These are phyloP conservation scores for Populus tomentosa DNA, from an alignment of 441 rosid species.

Conservation along the genomic window DNA sequence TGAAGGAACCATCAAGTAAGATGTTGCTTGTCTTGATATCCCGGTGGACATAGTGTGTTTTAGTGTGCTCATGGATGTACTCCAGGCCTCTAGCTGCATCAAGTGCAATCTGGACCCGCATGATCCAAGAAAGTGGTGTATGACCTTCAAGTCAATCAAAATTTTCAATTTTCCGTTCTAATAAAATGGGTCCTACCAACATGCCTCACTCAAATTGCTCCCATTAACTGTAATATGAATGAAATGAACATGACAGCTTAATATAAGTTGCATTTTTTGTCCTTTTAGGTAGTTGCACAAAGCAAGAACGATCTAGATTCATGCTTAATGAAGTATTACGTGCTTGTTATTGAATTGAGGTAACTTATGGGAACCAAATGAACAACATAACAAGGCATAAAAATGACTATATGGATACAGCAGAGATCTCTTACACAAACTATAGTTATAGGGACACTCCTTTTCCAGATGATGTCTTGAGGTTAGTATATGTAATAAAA, in stretches of 20 bases:
- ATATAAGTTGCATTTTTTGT: not conserved
- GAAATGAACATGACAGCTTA: not conserved
- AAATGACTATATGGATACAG: too few species aligned
- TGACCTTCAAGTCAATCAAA: slow-evolving; percentile 50
- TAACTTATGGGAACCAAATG: not conserved
- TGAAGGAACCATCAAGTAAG: slow-evolving; percentile 76
- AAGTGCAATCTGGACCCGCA: slow-evolving; percentile 87
- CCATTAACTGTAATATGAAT: not conserved
- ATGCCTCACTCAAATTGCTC: not conserved
- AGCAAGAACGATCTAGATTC: too few species aligned
- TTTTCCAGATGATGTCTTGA: not conserved
- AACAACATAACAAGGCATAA: too few species aligned
- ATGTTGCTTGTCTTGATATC: slow-evolving; percentile 97
- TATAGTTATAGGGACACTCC: not conserved
- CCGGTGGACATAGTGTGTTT: slow-evolving; percentile 90
- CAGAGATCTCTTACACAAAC: not conserved
- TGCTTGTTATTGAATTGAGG: not conserved
- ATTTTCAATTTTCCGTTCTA: slow-evolving; percentile 3
- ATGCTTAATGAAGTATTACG: not conserved
- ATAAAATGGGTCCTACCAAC: slow-evolving; percentile 3
- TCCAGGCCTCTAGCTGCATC: slow-evolving; percentile 95
- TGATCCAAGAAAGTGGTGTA: slow-evolving; percentile 85
- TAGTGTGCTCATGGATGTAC: slow-evolving; percentile 95
- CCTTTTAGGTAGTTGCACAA: not conserved
- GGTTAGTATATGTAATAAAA: too few species aligned